phyloP scores from a whole-genome alignment of 2,329 filamentous ascomycete species.

The Penicillium aurantiogriseum region DNA sequence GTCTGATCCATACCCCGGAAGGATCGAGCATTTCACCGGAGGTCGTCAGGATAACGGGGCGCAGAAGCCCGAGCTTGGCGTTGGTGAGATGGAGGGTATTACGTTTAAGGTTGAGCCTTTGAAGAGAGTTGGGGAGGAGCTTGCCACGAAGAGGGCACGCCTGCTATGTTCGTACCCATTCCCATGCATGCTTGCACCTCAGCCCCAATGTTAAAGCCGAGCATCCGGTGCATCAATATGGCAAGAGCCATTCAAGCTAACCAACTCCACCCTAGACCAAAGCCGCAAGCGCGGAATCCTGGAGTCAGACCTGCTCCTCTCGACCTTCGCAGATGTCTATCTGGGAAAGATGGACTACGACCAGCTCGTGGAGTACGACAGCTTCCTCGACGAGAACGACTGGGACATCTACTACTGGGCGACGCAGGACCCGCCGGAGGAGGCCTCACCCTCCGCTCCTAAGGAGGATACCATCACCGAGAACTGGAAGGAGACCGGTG shows the following conservation, averaged over 20 bases:
- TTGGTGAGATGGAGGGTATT: constrained; percentile 84
- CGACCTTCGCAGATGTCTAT: constrained; percentile 83
- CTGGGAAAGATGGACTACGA: constrained; percentile 69
- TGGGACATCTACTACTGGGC: constrained; percentile 99
- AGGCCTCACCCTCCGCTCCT: constrained; percentile 50
- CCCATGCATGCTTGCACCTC: background rate
- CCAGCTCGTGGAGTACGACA: constrained; percentile 81
- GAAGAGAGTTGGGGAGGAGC: constrained; percentile 77
- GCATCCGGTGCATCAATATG: background rate
- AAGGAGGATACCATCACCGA: constrained; percentile 41
- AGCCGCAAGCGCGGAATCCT: constrained; percentile 94
- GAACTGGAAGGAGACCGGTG: constrained; percentile 52
- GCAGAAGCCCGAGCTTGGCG: constrained; percentile 65
- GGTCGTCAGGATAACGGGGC: constrained; percentile 56
- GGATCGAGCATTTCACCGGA: constrained; percentile 65
- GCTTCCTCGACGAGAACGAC: constrained; percentile 97
- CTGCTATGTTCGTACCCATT: constrained; percentile 59
- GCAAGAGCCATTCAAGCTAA: constrained; percentile 6
- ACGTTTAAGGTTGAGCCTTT: constrained; percentile 89
- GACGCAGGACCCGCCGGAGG: constrained; percentile 68
- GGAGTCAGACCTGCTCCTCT: constrained; percentile 92
- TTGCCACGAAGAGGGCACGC: constrained; percentile 81
- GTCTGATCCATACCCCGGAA: constrained; percentile 60
- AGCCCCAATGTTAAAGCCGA: background rate
- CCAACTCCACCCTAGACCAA: constrained; percentile 65